Evolutionary conservation across 257 asterid species (phyloP), one percentile per base, ranked within the genome.

Genomic region (Solanum chiquidenum): DNA sequence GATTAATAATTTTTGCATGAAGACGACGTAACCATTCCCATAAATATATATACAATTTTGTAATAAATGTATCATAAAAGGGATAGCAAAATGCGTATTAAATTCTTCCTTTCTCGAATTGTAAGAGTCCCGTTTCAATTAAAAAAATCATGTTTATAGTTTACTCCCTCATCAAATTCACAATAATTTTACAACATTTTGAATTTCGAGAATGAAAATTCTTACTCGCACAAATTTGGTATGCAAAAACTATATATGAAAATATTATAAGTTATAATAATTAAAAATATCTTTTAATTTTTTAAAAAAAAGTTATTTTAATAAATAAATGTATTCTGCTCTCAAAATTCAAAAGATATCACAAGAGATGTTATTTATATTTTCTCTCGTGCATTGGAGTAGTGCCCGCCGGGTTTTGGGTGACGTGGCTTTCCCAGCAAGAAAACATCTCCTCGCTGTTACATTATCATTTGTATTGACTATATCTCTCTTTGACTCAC

Each of bases 371-470:
- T 2, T 33, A 10, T 31, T 71, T 7, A 33, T 34, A 80, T 16
- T 8, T 27, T 27, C 14, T 44, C 37, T 14, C n/a, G 37, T 25
- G 58, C 93, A 88, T 88, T 82, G 31, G 91, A 94, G 95, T 90
- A 88, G 73, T 68, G 92, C 69, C 83, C 98, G 98, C 89, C 98
- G 95, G 85, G 92, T 88, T 90, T 93, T 21, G 25, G 88, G 98
- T 93, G 96, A 94, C 96, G 94, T 94, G 94, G 95, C 95, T 94
- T 93, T 79, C 92, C 95, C 90, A 84, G 92, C 96, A 93, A 89
- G 91, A 33, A 64, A 31, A 84, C 27, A 14, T 27, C 4, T 49
- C 66, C 18, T 66, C 21, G 64, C 12, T 85, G 80, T 85, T 66
- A 34, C 40, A 18, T 80, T 44, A 13, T 77, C 25, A 77, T 77